Evolutionary conservation across 176 grass and related monocot species (phyloP), one percentile per base, ranked within the genome.

Genomic region (Pharus latifolius): DNA sequence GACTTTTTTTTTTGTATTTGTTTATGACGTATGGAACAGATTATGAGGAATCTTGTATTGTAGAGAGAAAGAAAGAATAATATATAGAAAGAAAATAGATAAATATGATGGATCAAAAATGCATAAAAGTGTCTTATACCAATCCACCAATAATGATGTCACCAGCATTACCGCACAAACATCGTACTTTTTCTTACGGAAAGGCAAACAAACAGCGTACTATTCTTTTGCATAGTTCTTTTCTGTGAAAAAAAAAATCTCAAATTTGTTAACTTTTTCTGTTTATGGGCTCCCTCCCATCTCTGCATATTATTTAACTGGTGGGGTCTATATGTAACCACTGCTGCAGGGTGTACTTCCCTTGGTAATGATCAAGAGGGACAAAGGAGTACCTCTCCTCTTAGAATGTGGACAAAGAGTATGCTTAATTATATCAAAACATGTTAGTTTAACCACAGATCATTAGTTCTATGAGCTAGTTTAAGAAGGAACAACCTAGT

Each of bases 331-430:
- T n/a, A 29, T 56, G 65, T 24, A 26, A 47, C 30, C 11, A 57
- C 46, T 64, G 56, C 49, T 3, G 59, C 4, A 19, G 30, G 41
- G 65, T 72, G 31, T 65, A 34, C 74, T 67, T 73, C 60, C 73
- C 68, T 60, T 52, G 51, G 43, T 34, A 31, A 67, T 66, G 51
- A 51, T 72, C 73, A 30, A 32, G 5, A 43, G 32, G 59, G 49
- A 29, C 78, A 56, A 64, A 72, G 42, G 50, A 13, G 33, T 31
- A 25, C 27, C 4, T 17, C 6, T 57, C 50, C 1, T n/a, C 13
- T 13, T 38, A 30, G 12, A 45, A 27, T 15, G 10, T 7, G 14
- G 18, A 14, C 18, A 35, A 32, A 49, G 17, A 11, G 7, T 50
- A 17, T 29, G 11, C 46, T 3, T 3, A 1, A 7, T 60, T 17